These are phyloP conservation scores for Psilocybe sp. DNA, from an alignment of 768 basidiomycete genomes.

Conservation along the genomic window DNA sequence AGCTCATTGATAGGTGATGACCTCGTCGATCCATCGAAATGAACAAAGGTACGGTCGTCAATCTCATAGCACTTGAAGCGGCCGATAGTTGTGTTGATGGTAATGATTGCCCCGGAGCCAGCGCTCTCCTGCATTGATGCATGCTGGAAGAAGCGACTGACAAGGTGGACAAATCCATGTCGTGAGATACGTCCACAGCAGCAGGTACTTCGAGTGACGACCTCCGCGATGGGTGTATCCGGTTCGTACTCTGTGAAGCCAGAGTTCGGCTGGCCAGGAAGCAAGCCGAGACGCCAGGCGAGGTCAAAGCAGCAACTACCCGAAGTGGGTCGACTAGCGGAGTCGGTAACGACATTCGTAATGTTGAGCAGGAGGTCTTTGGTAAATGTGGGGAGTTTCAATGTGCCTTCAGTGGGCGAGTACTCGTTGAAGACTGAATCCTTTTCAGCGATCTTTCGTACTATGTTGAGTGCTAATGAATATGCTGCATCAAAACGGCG, in stretches of 20 bases:
- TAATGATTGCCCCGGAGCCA: conserved; percentile 2
- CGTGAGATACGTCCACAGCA: conserved; percentile 13
- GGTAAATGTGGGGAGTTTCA: conserved; percentile 3
- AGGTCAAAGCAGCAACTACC: conserved; percentile 10
- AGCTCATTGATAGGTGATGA: conserved; percentile 4
- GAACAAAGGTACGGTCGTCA: conserved; percentile 10
- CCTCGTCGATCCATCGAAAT: conserved; percentile 9
- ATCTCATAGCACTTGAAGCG: conserved; percentile 10
- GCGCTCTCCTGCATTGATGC: conserved; percentile 2
- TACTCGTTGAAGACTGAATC: conserved; percentile 7
- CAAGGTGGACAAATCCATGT: conserved; percentile 9
- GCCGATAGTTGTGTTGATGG: conserved; percentile 7
- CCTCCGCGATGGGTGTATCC: not conserved
- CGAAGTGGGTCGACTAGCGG: not conserved
- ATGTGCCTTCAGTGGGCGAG: conserved; percentile 1
- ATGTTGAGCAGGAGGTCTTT: conserved; percentile 4
- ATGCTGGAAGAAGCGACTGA: conserved; percentile 10
- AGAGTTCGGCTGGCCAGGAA: conserved; percentile 7
- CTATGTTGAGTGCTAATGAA: not conserved
- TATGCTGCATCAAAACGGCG: too few relatives aligned
- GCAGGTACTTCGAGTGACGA: conserved; percentile 6
- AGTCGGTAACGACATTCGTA: not conserved
- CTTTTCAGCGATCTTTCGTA: conserved; percentile 5
- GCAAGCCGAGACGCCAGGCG: conserved; percentile 4
- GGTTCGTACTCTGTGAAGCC: conserved; percentile 9